These are phyloP conservation scores for Chlamydomonas sphaeroides DNA, from an alignment of 139 green algal species.

Conservation along the genomic window DNA sequence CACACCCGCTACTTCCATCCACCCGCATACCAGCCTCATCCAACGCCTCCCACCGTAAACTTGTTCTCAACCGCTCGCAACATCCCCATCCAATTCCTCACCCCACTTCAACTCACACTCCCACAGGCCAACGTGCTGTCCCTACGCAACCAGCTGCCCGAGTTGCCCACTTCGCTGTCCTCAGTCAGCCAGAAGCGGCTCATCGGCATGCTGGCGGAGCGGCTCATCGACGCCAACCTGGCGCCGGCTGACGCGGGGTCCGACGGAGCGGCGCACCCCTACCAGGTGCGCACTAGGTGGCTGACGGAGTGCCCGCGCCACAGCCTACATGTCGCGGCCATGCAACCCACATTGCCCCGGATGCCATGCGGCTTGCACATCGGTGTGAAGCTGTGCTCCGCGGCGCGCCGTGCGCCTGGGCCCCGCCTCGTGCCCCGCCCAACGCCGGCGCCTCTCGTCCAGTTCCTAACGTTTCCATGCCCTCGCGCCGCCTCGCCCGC, in stretches of 20 bases:
- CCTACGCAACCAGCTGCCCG: slow-evolving; percentile 64
- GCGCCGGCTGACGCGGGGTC: not conserved
- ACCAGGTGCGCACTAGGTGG: not conserved
- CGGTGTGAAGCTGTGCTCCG: too few species aligned
- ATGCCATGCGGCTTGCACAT: too few species aligned
- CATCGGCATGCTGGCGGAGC: slow-evolving; percentile 77
- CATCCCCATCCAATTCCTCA: not conserved
- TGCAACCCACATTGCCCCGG: too few species aligned
- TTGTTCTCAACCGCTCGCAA: not conserved
- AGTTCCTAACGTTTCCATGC: too few species aligned
- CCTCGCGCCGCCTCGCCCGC: not conserved
- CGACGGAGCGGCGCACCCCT: too few species aligned
- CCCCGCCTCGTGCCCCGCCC: too few species aligned
- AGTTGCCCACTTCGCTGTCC: not conserved
- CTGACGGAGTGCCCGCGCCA: too few species aligned
- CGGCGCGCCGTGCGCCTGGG: too few species aligned
- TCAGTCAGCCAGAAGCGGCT: slow-evolving; percentile 67
- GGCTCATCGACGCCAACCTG: slow-evolving; percentile 78
- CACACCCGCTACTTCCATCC: not conserved
- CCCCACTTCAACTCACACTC: not conserved
- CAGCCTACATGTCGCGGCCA: too few species aligned
- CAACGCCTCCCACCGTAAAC: not conserved
- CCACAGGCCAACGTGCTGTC: slow-evolving; percentile 81
- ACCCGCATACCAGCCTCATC: too few species aligned
- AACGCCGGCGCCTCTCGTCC: too few species aligned